phyloP scores from a whole-genome alignment of 73 alveolate species.

The Paramecium sexaurelia region DNA sequence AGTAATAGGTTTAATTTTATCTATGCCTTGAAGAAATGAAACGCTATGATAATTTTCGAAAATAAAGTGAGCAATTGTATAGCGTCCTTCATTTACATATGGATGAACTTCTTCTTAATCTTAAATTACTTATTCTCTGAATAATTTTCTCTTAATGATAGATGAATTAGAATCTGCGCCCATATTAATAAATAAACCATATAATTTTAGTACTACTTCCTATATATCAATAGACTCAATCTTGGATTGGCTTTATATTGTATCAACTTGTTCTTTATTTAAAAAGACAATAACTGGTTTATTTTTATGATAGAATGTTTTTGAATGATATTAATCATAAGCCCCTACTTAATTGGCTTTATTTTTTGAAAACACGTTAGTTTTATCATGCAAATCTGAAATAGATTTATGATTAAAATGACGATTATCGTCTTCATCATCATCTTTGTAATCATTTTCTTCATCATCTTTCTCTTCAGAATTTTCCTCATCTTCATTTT shows the following conservation, averaged over 20 bases:
- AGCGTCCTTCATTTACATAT: not conserved
- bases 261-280: not conserved
- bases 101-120: not conserved
- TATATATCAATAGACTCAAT: not conserved
- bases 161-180: not conserved
- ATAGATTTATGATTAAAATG: not conserved
- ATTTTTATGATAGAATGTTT: not conserved
- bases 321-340: not conserved
- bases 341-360: not conserved
- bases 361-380: not conserved
- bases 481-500: not conserved
- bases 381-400: not conserved
- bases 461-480: not conserved
- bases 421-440: not conserved
- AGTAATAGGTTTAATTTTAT: not conserved
- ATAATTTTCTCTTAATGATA: not conserved
- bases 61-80: not conserved
- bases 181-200: not conserved
- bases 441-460: not conserved
- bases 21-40: not conserved
- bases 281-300: constrained; percentile 1
- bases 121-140: not conserved
- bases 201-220: not conserved
- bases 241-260: not conserved
- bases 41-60: not conserved